Conservation (phyloP, 1,284 basidiomycete species). For the Rhodotorula sp. region DNA sequence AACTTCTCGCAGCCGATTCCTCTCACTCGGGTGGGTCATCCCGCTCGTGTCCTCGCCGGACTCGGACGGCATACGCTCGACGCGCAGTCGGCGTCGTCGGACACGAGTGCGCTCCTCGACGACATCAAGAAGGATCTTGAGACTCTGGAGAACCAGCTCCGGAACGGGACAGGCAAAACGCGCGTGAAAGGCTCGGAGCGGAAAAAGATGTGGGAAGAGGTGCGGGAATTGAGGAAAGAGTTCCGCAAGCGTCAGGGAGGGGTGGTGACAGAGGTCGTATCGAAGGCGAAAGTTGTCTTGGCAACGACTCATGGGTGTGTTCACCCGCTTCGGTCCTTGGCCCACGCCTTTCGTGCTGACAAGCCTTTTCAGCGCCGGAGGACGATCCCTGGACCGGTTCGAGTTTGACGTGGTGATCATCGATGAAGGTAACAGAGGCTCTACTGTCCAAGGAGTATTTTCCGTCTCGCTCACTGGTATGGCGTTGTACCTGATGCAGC, state of each 20-base stretch:
- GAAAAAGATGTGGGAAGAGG: slow-evolving; percentile 86
- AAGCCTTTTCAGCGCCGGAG: slow-evolving; percentile 57
- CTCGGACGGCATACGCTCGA: slow-evolving; percentile 82
- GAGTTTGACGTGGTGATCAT: slow-evolving; percentile 89
- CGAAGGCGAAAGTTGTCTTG: slow-evolving; percentile 76
- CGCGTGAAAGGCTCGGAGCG: slow-evolving; percentile 73
- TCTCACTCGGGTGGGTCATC: slow-evolving; percentile 82
- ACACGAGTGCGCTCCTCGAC: slow-evolving; percentile 72
- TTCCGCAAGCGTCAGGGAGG: slow-evolving; percentile 82
- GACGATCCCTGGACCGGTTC: slow-evolving; percentile 69
- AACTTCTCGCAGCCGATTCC: slow-evolving; percentile 30
- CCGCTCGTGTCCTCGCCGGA: slow-evolving; percentile 80
- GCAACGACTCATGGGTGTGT: slow-evolving; percentile 79
- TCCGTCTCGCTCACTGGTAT: neutral
- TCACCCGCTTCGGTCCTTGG: too few relatives aligned
- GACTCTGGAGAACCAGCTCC: slow-evolving; percentile 61
- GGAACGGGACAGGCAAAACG: slow-evolving; percentile 66
- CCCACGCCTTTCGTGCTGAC: neutral
- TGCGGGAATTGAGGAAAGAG: slow-evolving; percentile 86
- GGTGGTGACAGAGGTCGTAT: slow-evolving; percentile 74
- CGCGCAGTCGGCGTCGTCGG: slow-evolving; percentile 72
- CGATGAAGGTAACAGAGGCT: slow-evolving; percentile 60
- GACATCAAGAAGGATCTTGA: slow-evolving; percentile 84
- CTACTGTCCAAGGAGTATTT: too few relatives aligned
- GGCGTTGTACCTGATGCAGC: slow-evolving; percentile 51